Percentiles rank a stretch among this genome's conserved stretches.
Evolutionary conservation across 208 protist genomes (phyloP).

Genomic region (Crithidia fasciculata): DNA sequence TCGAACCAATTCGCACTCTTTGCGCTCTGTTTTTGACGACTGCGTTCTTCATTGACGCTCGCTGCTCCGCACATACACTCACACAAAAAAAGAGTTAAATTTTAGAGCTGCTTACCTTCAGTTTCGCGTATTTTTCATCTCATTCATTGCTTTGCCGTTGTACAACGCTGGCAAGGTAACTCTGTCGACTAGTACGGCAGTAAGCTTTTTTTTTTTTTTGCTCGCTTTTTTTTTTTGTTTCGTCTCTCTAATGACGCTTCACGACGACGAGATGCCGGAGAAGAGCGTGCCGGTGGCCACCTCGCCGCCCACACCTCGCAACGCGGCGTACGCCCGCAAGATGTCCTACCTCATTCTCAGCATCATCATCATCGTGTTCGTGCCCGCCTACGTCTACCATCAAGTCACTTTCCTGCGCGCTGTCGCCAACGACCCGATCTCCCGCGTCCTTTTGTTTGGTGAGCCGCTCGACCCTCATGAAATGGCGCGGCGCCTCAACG

Average conservation of each 20-base stretch:
- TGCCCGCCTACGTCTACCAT: conserved; percentile 6
- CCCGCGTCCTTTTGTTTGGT: neutral
- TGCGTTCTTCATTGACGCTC: no score
- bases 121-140: no score
- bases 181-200: no score
- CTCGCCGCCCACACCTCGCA: neutral
- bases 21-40: no score
- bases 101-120: no score
- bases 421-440: neutral
- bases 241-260: conserved; percentile 15
- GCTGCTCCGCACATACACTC: no score
- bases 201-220: conserved; percentile 9
- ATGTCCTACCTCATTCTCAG: conserved; percentile 1
- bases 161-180: no score
- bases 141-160: no score
- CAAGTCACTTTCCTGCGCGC: neutral
- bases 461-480: neutral
- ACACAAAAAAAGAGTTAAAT: no score
- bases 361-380: conserved; percentile 7
- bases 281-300: no score
- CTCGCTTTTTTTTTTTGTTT: conserved; percentile 15
- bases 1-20: no score
- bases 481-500: conserved; percentile 7
- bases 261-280: no score
- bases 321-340: neutral